Evolutionary conservation across 2,329 filamentous ascomycete species (phyloP), one percentile per base, ranked within the genome.

Genomic region (Monilinia vaccinii-corymbosi): DNA sequence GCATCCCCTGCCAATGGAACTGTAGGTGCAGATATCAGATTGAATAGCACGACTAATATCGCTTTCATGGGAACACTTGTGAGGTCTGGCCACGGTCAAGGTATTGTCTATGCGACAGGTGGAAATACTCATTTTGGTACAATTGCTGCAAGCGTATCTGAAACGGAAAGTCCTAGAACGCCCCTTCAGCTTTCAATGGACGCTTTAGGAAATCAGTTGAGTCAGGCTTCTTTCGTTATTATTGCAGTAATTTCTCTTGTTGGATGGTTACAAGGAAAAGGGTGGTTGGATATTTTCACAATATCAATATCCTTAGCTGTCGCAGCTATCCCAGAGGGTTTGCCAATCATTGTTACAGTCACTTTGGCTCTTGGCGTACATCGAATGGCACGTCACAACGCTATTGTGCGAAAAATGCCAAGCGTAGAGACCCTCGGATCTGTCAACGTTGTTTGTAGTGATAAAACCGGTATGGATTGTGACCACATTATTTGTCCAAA

Each of bases 391-490:
- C 91, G 86, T 70, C 85, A 93, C 68, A 90, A 96, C 72, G 94
- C 94, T 10, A 99, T 99, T 72, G 93, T 99, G 62, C 88, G 94
- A 66, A 87, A 89, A 71, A 87, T 99, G 75, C 95, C 95, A 25
- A 97, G 94, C 73, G 95, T 99, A 10, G 94, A 99, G 73, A 99
- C 94, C 0, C 77, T 99, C 6, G 95, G 95, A 10, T 97, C 92
- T n/a, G 94, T 99, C 61, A 99, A 97, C 69, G 92, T 99, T n/a
- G 91, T 99, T 8, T 99, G 95, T 77, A 97, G 91, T 67, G 94
- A 99, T 78, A 99, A 99, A 77, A 99, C 94, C 47, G 91, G 84
- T 84, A 75, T 67, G 72, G 63, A 16, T 48, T 46, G 18, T 47
- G 18, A 47, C 36, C 50, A 40, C 32, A 50, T 45, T 8, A 7